Percentiles rank a stretch among this genome's conserved stretches.
Conservation (phyloP, 2,329 filamentous ascomycete genomes). For the Epicoccum nigrum region DNA sequence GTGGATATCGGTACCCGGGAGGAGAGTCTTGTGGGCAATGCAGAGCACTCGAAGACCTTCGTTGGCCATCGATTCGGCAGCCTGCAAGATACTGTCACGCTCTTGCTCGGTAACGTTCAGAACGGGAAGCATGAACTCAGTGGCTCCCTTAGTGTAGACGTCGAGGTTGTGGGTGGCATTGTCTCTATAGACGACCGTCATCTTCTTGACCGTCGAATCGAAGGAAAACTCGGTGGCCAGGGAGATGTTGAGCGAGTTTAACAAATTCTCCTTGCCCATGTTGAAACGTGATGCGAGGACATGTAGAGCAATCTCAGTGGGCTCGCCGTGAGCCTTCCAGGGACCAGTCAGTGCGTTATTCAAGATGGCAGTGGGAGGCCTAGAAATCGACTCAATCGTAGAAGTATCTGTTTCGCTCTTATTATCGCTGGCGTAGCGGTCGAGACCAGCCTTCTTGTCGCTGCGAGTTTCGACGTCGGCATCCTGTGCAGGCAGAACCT, state of each 20-base stretch:
- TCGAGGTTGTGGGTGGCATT: slow-evolving; percentile 37
- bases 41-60: slow-evolving; percentile 48
- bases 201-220: slow-evolving; percentile 50
- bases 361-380: slow-evolving; percentile 36
- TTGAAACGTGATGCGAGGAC: slow-evolving; percentile 49
- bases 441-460: slow-evolving; percentile 54
- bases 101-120: slow-evolving; percentile 40
- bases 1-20: slow-evolving; percentile 34
- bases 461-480: slow-evolving; percentile 55
- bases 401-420: slow-evolving; percentile 42
- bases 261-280: slow-evolving; percentile 42
- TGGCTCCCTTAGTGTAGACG: slow-evolving; percentile 49
- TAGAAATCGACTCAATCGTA: slow-evolving; percentile 39
- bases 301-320: slow-evolving; percentile 49
- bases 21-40: slow-evolving; percentile 45
- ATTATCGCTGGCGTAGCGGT: slow-evolving; percentile 32
- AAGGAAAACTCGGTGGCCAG: slow-evolving; percentile 49
- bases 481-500: slow-evolving; percentile 36
- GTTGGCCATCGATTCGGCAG: slow-evolving; percentile 46
- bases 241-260: slow-evolving; percentile 35
- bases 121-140: slow-evolving; percentile 45
- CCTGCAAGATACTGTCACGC: slow-evolving; percentile 34
- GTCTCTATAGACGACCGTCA: slow-evolving; percentile 49
- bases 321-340: slow-evolving; percentile 47
- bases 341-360: slow-evolving; percentile 22